Conservation (phyloP, 192 early-diverging fungal species). For the Paraglomus brasilianum region DNA sequence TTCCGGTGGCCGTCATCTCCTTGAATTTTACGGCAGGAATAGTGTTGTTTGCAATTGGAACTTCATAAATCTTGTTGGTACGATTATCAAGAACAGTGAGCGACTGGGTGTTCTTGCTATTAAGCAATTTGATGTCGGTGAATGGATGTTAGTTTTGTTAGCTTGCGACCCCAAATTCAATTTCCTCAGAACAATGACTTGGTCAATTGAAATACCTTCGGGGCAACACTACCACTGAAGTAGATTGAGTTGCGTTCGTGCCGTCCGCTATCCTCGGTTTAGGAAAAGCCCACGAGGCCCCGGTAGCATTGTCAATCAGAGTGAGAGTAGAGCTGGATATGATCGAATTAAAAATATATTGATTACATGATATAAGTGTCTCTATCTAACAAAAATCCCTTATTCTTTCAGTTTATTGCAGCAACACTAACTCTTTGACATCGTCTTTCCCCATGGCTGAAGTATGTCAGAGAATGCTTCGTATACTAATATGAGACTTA, state of each 20-base stretch:
- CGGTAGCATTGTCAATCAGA: conserved; percentile 19
- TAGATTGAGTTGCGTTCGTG: neutral
- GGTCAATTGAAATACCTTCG: conserved; percentile 11
- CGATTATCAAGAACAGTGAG: conserved; percentile 66
- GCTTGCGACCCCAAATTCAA: neutral
- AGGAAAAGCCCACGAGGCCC: conserved; percentile 4
- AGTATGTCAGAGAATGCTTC: too few species aligned
- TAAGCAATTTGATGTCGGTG: neutral
- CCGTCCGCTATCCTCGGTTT: neutral
- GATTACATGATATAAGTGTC: too few species aligned
- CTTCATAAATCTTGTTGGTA: conserved; percentile 58
- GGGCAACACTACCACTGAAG: conserved; percentile 17
- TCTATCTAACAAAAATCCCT: too few species aligned
- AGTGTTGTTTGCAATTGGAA: conserved; percentile 52
- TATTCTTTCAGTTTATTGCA: too few species aligned
- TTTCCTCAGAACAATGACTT: neutral
- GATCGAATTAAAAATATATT: too few species aligned
- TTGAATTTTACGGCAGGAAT: conserved; percentile 44
- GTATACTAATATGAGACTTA: too few species aligned
- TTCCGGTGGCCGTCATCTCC: conserved; percentile 17
- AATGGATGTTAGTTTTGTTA: neutral
- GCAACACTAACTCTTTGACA: too few species aligned
- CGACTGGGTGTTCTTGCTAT: conserved; percentile 44
- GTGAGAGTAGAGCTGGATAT: neutral
- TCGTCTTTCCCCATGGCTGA: too few species aligned